phyloP scores from a whole-genome alignment of 2,329 filamentous ascomycete species.

The Penicillium sp. region DNA sequence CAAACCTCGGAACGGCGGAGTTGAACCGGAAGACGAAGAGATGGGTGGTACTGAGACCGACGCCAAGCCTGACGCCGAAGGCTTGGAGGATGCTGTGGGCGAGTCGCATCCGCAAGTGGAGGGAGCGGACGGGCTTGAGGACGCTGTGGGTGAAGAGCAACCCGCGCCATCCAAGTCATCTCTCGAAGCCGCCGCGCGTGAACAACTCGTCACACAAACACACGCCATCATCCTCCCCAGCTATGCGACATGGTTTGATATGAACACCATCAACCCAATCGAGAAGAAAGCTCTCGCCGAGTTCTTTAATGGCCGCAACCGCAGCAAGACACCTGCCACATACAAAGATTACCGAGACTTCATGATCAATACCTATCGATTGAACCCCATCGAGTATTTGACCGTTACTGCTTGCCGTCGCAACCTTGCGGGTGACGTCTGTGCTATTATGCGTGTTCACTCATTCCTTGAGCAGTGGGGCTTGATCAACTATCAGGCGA shows the following conservation, averaged over 20 bases:
- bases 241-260: slow-evolving; percentile 98
- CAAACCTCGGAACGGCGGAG: slow-evolving; percentile 52
- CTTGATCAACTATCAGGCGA: slow-evolving; percentile 94
- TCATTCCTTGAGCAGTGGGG: slow-evolving; percentile 98
- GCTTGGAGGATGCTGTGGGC: slow-evolving; percentile 41
- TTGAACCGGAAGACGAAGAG: slow-evolving; percentile 61
- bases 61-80: slow-evolving; percentile 40
- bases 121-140: slow-evolving; percentile 25
- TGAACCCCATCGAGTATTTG: slow-evolving; percentile 91
- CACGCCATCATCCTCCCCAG: slow-evolving; percentile 94
- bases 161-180: slow-evolving; percentile 65
- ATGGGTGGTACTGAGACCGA: slow-evolving; percentile 58
- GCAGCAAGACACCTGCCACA: slow-evolving; percentile 91
- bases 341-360: slow-evolving; percentile 99
- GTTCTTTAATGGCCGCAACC: slow-evolving; percentile 96
- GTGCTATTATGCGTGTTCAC: slow-evolving; percentile 97
- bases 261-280: slow-evolving; percentile 81
- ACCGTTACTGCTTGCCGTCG: slow-evolving; percentile 92
- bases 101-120: slow-evolving; percentile 40
- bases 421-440: slow-evolving; percentile 93
- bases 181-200: slow-evolving; percentile 75
- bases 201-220: slow-evolving; percentile 85
- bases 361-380: slow-evolving; percentile 97
- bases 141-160: slow-evolving; percentile 44
- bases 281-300: slow-evolving; percentile 92